A percentile compares a stretch with the other conserved stretches of the same genome.
Evolutionary conservation across 345 rosid genomes (phyloP).

Genomic region (Nasturtium officinale): DNA sequence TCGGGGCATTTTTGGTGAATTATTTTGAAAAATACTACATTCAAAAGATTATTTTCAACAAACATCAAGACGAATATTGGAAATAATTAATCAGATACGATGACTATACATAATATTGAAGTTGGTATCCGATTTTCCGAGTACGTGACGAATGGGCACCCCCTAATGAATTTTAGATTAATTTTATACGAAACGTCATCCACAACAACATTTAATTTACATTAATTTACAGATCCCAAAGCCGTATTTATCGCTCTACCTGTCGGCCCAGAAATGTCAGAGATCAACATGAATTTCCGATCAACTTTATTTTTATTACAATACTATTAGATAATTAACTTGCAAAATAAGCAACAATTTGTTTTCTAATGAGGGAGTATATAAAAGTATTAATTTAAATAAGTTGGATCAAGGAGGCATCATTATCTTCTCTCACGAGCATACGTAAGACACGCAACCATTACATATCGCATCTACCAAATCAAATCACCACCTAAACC

Average conservation of each 20-base stretch:
- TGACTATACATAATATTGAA: not conserved
- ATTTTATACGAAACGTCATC: slow-evolving; percentile 26
- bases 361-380: not conserved
- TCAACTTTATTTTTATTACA: slow-evolving; percentile 33
- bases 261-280: slow-evolving; percentile 42
- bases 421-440: slow-evolving; percentile 37
- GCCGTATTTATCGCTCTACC: slow-evolving; percentile 37
- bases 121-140: slow-evolving; percentile 16
- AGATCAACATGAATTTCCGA: slow-evolving; percentile 46
- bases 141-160: slow-evolving; percentile 31
- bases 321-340: slow-evolving; percentile 28
- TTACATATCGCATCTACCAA: slow-evolving; percentile 26
- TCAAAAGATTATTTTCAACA: not conserved
- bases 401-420: slow-evolving; percentile 45
- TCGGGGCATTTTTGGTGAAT: not conserved
- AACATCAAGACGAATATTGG: not conserved
- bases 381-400: not conserved
- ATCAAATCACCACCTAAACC: slow-evolving; percentile 32
- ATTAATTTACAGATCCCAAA: slow-evolving; percentile 45
- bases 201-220: slow-evolving; percentile 26
- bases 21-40: not conserved
- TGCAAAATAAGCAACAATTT: slow-evolving; percentile 33
- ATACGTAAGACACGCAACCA: slow-evolving; percentile 18
- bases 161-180: slow-evolving; percentile 28
- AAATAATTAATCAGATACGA: not conserved